Evolutionary conservation across 2,329 filamentous ascomycete genomes (phyloP).

Genomic region (Hypoxylon rubiginosum): DNA sequence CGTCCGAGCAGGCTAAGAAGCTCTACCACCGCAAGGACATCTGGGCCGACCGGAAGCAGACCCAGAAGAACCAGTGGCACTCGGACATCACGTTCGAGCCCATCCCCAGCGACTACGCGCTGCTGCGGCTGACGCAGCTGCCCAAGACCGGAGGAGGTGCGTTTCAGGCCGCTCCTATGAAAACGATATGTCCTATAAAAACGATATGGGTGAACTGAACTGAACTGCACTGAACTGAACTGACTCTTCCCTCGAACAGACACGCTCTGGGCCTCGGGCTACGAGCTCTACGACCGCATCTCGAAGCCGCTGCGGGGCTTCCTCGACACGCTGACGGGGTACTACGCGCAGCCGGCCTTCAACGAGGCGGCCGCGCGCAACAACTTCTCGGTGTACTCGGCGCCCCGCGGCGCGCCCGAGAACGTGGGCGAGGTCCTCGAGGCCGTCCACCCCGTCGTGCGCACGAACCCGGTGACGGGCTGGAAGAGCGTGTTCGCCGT

Average conservation of each 20-base stretch:
- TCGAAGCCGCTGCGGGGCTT: slow-evolving; percentile 63
- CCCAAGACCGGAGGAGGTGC: slow-evolving; percentile 61
- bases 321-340: slow-evolving; percentile 60
- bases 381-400: slow-evolving; percentile 59
- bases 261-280: slow-evolving; percentile 60
- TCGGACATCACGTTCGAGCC: slow-evolving; percentile 70
- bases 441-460: slow-evolving; percentile 68
- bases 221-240: not conserved
- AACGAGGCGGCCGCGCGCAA: slow-evolving; percentile 54
- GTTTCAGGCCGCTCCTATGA: no score
- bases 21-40: slow-evolving; percentile 58
- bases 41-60: slow-evolving; percentile 59
- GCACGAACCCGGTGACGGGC: slow-evolving; percentile 74
- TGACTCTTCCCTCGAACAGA: slow-evolving; percentile 47
- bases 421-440: slow-evolving; percentile 66
- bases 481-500: slow-evolving; percentile 65
- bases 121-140: slow-evolving; percentile 61
- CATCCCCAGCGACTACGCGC: slow-evolving; percentile 67
- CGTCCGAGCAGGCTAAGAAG: slow-evolving; percentile 67
- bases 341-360: slow-evolving; percentile 59
- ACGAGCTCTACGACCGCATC: slow-evolving; percentile 64
- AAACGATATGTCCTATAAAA: no score
- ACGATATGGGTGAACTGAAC: not conserved
- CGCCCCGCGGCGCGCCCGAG: slow-evolving; percentile 56
- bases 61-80: slow-evolving; percentile 62